Conservation (phyloP, 2,329 filamentous ascomycete species). For the Fusarium graminum region DNA sequence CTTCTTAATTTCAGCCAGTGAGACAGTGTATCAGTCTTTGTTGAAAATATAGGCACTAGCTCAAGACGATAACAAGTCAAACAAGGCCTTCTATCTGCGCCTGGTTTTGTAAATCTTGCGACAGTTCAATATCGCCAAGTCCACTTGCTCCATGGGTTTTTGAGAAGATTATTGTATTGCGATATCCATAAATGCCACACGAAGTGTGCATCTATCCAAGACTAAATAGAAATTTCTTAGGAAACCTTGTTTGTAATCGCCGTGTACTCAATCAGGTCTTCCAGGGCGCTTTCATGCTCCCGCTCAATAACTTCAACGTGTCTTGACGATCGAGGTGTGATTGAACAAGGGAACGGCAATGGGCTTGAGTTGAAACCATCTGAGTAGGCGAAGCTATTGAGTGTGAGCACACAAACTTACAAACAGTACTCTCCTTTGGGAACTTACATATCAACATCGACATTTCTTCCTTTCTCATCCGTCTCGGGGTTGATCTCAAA, state of each 20-base stretch:
- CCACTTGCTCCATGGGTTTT: too few species aligned
- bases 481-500: slow-evolving; percentile 58
- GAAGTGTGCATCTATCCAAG: neutral
- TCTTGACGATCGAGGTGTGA: slow-evolving; percentile 52
- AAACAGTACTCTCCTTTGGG: rapidly evolving
- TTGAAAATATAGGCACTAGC: too few species aligned
- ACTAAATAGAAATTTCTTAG: slow-evolving; percentile 1
- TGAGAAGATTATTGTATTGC: neutral
- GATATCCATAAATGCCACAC: neutral
- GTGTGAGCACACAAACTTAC: neutral
- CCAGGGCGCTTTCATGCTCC: slow-evolving; percentile 49
- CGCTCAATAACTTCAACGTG: slow-evolving; percentile 52
- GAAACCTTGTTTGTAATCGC: slow-evolving; percentile 41
- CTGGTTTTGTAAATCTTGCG: too few species aligned
- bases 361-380: slow-evolving; percentile 60
- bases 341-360: slow-evolving; percentile 57
- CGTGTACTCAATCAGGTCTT: slow-evolving; percentile 49
- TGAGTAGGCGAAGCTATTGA: slow-evolving; percentile 56
- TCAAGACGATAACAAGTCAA: neutral
- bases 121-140: too few species aligned
- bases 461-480: slow-evolving; percentile 48
- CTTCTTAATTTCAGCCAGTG: slow-evolving; percentile 1
- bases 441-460: slow-evolving; percentile 58
- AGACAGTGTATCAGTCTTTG: neutral
- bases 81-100: neutral